phyloP scores from a whole-genome alignment of 2,329 filamentous ascomycete genomes.

The Aspergillus transmontanensis region DNA sequence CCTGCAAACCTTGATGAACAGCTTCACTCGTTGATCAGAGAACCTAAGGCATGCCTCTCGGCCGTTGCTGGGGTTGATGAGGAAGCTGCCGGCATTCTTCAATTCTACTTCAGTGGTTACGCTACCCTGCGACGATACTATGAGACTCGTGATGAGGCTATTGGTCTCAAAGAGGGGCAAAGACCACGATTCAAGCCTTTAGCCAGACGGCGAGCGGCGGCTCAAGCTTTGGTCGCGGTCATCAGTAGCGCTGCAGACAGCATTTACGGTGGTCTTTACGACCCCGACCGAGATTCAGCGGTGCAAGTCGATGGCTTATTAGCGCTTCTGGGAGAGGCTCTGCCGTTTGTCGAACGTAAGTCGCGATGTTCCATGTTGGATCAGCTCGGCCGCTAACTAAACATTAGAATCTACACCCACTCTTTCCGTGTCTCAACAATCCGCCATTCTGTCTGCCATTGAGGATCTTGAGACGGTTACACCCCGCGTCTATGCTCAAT shows the following conservation, averaged over 20 bases:
- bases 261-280: conserved; percentile 87
- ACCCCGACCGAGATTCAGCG: conserved; percentile 76
- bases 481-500: conserved; percentile 70
- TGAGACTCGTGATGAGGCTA: conserved; percentile 75
- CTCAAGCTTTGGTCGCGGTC: conserved; percentile 75
- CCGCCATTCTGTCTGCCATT: conserved; percentile 72
- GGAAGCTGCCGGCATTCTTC: conserved; percentile 79
- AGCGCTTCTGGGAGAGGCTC: conserved; percentile 78
- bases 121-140: conserved; percentile 90
- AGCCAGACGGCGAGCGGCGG: conserved; percentile 68
- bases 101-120: conserved; percentile 86
- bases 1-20: conserved; percentile 71
- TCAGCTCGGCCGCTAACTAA: conserved; percentile 17
- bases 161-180: conserved; percentile 39
- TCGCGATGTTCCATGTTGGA: conserved; percentile 10
- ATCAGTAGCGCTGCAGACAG: conserved; percentile 85
- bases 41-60: conserved; percentile 71
- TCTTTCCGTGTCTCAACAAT: conserved; percentile 73
- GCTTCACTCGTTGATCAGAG: conserved; percentile 69
- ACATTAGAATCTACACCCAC: conserved; percentile 55
- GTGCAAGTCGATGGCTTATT: conserved; percentile 87
- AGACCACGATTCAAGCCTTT: conserved; percentile 55
- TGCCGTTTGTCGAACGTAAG: conserved; percentile 70
- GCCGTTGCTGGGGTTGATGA: conserved; percentile 73
- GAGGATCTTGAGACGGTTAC: conserved; percentile 79